Conservation (phyloP, 495 filamentous ascomycete species). For the Xylaria palmicola region DNA sequence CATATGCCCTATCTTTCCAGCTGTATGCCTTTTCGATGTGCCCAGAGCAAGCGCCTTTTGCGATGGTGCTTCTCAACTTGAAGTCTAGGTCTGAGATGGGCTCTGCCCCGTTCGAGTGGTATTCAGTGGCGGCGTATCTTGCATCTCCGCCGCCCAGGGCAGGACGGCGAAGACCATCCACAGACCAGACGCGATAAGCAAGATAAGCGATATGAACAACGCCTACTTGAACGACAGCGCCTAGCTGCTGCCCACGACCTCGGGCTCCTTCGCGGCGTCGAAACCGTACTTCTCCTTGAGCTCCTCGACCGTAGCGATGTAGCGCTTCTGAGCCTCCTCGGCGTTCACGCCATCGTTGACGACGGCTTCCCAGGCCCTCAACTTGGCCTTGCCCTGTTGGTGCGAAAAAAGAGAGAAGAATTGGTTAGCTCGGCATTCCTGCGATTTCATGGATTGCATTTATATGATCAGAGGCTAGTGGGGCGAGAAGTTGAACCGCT, state of each 20-base stretch:
- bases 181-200: conserved; percentile 6
- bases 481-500: neutral
- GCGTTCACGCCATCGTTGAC: conserved; percentile 56
- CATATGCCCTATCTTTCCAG: neutral
- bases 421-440: neutral
- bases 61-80: neutral
- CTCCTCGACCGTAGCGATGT: conserved; percentile 67
- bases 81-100: no score
- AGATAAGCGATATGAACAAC: conserved; percentile 6
- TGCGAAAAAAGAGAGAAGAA: no score
- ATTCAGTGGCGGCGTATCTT: no score
- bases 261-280: conserved; percentile 53
- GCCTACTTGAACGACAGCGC: no score
- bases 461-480: neutral
- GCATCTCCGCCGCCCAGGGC: no score
- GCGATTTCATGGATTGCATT: no score
- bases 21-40: neutral
- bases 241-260: conserved; percentile 43
- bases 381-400: conserved; percentile 72
- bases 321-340: conserved; percentile 68
- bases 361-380: conserved; percentile 67
- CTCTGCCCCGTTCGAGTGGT: no score
- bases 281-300: conserved; percentile 69
- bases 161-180: neutral
- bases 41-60: neutral